phyloP scores from a whole-genome alignment of 2,329 filamentous ascomycete species.

The Neocucurbitaria cava region DNA sequence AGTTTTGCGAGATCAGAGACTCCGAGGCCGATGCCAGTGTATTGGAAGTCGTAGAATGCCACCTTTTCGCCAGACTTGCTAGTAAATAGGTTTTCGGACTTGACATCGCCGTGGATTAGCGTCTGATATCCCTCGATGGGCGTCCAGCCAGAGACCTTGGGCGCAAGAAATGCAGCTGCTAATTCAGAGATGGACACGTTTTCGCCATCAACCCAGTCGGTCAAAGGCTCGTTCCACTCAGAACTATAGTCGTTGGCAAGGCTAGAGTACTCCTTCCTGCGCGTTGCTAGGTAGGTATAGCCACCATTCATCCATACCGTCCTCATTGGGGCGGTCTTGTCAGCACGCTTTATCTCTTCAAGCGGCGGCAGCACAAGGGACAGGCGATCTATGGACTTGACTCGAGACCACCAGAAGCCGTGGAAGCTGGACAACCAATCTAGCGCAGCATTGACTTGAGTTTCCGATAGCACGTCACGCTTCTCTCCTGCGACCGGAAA shows the following conservation, averaged over 20 bases:
- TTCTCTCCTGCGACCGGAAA: slow-evolving; percentile 67
- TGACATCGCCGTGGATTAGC: slow-evolving; percentile 72
- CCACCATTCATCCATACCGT: slow-evolving; percentile 70
- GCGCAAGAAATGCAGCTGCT: slow-evolving; percentile 60
- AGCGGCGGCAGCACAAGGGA: slow-evolving; percentile 62
- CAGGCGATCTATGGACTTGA: slow-evolving; percentile 34
- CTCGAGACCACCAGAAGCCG: slow-evolving; percentile 57
- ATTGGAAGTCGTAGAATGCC: slow-evolving; percentile 75
- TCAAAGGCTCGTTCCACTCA: slow-evolving; percentile 64
- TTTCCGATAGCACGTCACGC: slow-evolving; percentile 54
- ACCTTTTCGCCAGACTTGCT: slow-evolving; percentile 57
- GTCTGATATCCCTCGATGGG: slow-evolving; percentile 57
- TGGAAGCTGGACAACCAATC: slow-evolving; percentile 72
- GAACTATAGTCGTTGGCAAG: slow-evolving; percentile 57
- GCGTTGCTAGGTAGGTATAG: slow-evolving; percentile 72
- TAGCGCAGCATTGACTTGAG: slow-evolving; percentile 62
- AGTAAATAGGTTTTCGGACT: slow-evolving; percentile 72
- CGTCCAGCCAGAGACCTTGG: slow-evolving; percentile 39
- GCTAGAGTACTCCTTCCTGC: slow-evolving; percentile 61
- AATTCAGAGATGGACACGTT: slow-evolving; percentile 57
- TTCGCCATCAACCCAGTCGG: slow-evolving; percentile 37
- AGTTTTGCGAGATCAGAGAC: slow-evolving; percentile 72
- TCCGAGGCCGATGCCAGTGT: slow-evolving; percentile 68
- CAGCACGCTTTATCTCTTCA: slow-evolving; percentile 54
- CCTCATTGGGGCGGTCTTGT: slow-evolving; percentile 22